Conservation (phyloP, 208 protist species). For the Kentomonas sorsogonicus region DNA sequence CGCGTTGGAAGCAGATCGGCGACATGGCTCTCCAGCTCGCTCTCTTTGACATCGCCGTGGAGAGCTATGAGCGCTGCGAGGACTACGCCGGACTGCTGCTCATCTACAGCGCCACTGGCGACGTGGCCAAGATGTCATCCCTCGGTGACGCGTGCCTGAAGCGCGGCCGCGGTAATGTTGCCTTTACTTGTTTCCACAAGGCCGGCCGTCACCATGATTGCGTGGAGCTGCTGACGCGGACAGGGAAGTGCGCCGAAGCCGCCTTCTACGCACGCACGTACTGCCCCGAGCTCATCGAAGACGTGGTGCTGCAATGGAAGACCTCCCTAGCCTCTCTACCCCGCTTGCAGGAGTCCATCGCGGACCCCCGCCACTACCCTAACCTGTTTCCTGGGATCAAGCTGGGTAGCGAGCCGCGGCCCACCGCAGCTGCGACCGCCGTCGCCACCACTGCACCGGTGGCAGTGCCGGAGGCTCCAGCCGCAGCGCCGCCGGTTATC, state of each 20-base stretch:
- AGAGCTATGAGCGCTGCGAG: slow-evolving; percentile 43
- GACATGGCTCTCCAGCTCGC: slow-evolving; percentile 85
- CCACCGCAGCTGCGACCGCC: background rate
- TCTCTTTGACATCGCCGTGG: slow-evolving; percentile 79
- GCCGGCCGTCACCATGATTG: slow-evolving; percentile 68
- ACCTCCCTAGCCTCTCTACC: slow-evolving; percentile 65
- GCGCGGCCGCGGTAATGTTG: slow-evolving; percentile 87
- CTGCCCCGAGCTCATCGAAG: slow-evolving; percentile 63
- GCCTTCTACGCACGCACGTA: slow-evolving; percentile 96
- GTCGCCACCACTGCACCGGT: background rate
- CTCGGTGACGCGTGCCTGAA: slow-evolving; percentile 61
- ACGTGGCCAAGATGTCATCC: slow-evolving; percentile 59
- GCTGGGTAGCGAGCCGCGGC: background rate
- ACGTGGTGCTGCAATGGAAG: slow-evolving; percentile 90
- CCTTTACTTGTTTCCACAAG: slow-evolving; percentile 92
- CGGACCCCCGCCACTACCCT: slow-evolving; percentile 89
- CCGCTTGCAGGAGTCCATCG: slow-evolving; percentile 80
- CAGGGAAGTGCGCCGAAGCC: slow-evolving; percentile 87
- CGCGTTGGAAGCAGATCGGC: slow-evolving; percentile 94
- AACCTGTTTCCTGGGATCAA: slow-evolving; percentile 91
- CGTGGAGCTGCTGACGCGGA: slow-evolving; percentile 81
- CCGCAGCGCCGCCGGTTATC: too few relatives aligned
- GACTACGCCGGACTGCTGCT: slow-evolving; percentile 78
- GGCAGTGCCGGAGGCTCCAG: background rate
- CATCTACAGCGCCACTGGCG: slow-evolving; percentile 64